Conservation (phyloP, 495 filamentous ascomycete species). For the Coniosporium apollinis region DNA sequence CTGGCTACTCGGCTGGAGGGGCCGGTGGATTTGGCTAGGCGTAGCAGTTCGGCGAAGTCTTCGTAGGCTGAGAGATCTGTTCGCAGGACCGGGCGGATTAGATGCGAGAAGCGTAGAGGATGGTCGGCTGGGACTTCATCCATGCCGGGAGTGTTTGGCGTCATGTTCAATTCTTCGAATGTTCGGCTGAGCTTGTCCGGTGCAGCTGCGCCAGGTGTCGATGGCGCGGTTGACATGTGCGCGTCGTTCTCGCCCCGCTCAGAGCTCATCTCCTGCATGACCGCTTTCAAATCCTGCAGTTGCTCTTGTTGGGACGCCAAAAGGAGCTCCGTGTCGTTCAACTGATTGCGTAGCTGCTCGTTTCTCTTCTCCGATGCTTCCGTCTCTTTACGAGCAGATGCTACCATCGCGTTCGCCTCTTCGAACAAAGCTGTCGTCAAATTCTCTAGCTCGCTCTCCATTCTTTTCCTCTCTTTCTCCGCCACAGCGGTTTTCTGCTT, state of each 20-base stretch:
- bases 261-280: slow-evolving; percentile 74
- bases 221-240: slow-evolving; percentile 46
- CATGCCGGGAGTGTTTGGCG: slow-evolving; percentile 28
- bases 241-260: slow-evolving; percentile 51
- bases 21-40: slow-evolving; percentile 42
- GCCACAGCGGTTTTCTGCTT: slow-evolving; percentile 35
- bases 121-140: slow-evolving; percentile 58
- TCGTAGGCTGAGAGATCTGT: slow-evolving; percentile 64
- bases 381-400: slow-evolving; percentile 52
- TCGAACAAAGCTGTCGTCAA: slow-evolving; percentile 83
- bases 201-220: slow-evolving; percentile 39
- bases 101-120: slow-evolving; percentile 68
- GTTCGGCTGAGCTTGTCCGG: slow-evolving; percentile 25
- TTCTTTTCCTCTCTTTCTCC: slow-evolving; percentile 56
- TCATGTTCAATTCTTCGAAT: slow-evolving; percentile 28
- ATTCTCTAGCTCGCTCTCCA: slow-evolving; percentile 72
- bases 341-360: slow-evolving; percentile 58
- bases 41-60: slow-evolving; percentile 69
- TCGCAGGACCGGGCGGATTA: slow-evolving; percentile 67
- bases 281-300: slow-evolving; percentile 71
- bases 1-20: slow-evolving; percentile 47
- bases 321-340: slow-evolving; percentile 72
- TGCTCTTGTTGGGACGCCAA: slow-evolving; percentile 86
- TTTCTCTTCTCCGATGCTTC: slow-evolving; percentile 57
- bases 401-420: slow-evolving; percentile 95